These are phyloP conservation scores for Spinacia oleracea DNA, from an alignment of 179 eudicot species.

Conservation along the genomic window DNA sequence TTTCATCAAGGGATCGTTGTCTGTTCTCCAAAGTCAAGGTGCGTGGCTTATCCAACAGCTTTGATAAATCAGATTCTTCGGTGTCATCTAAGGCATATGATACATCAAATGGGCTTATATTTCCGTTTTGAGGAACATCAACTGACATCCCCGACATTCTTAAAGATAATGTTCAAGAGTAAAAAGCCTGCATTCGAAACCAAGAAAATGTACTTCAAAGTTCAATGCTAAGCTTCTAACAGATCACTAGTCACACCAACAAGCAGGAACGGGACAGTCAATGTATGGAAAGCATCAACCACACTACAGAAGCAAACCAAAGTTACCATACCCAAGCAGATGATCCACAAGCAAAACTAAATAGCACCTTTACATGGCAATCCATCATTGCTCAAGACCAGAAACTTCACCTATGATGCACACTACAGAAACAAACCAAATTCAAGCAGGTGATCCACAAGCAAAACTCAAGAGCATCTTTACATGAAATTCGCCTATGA, in stretches of 20 bases:
- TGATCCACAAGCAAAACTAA: neutral
- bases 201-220: neutral
- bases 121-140: constrained; percentile 28
- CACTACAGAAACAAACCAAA: too few species aligned
- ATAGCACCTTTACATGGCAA: neutral
- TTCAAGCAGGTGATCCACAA: neutral
- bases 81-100: constrained; percentile 31
- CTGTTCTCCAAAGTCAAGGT: constrained; percentile 57
- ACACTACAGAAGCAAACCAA: constrained; percentile 1
- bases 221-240: neutral
- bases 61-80: constrained; percentile 60
- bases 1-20: constrained; percentile 73
- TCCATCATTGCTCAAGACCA: neutral
- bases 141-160: constrained; percentile 9
- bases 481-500: neutral
- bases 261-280: neutral
- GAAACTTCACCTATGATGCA: neutral
- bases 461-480: neutral
- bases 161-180: neutral
- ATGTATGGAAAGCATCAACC: neutral
- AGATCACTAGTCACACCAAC: neutral
- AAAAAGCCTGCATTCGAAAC: neutral
- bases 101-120: constrained; percentile 28
- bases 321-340: neutral
- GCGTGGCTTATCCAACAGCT: constrained; percentile 55